phyloP scores from a whole-genome alignment of 257 asterid species.

The Ligustrum vulgare region DNA sequence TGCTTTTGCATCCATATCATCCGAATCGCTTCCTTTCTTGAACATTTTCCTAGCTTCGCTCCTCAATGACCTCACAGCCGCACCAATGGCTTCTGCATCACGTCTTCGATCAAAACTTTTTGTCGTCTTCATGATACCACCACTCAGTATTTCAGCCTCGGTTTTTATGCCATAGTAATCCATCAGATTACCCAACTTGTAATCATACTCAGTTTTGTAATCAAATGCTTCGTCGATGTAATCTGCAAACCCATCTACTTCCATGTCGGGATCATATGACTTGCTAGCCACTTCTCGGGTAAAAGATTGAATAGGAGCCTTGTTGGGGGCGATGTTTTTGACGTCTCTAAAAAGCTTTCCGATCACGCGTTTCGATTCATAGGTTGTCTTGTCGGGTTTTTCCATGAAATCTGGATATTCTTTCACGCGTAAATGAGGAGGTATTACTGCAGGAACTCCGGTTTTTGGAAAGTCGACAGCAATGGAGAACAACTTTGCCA shows the following conservation, averaged over 20 bases:
- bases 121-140: constrained; percentile 64
- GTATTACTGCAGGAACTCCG: constrained; percentile 82
- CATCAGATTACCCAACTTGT: constrained; percentile 82
- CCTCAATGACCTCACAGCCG: constrained; percentile 69
- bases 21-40: constrained; percentile 44
- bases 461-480: constrained; percentile 97
- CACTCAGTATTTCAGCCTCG: constrained; percentile 83
- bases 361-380: constrained; percentile 53
- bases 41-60: constrained; percentile 74
- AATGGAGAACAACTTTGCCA: constrained; percentile 60
- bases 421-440: constrained; percentile 67
- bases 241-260: constrained; percentile 59
- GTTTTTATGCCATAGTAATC: constrained; percentile 77
- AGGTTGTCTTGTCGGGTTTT: constrained; percentile 60
- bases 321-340: constrained; percentile 47
- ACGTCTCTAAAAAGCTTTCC: constrained; percentile 81
- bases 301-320: constrained; percentile 37
- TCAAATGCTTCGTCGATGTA: constrained; percentile 62
- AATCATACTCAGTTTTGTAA: constrained; percentile 64
- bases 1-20: constrained; percentile 63
- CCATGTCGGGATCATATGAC: constrained; percentile 66
- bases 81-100: constrained; percentile 72
- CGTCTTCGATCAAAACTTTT: constrained; percentile 70
- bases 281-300: constrained; percentile 53
- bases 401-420: constrained; percentile 96